Evolutionary conservation across 352 stramenopile genomes (phyloP), one percentile per base, ranked within the genome.

Genomic region (Hyaloperonospora brassicae): DNA sequence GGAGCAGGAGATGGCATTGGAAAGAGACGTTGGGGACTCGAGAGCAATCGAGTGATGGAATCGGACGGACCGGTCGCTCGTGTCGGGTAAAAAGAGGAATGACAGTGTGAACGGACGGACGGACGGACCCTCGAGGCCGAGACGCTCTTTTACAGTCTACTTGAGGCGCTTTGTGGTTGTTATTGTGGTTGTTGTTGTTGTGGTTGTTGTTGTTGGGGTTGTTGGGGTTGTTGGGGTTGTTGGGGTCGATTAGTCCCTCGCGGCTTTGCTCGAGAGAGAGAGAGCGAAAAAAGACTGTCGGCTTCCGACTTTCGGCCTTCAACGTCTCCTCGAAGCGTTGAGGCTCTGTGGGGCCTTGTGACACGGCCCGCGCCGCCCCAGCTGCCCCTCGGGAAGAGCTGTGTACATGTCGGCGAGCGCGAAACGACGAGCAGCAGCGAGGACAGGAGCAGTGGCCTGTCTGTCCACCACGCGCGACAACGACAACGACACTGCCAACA

Each of bases 391-490:
- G 31, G 53, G 62, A 66, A 70, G 62, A 59, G 52, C 58, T 57
- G 54, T 53, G 42, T 63, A 45, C 55, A 47, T 50, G 49, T 62
- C 40, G 21, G 57, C 22, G 13, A 13, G 52, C 45, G 38, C 58
- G 62, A 67, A 68, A 68, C 64, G 63, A 65, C 59, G 59, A 71
- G 52, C 52, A 68, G 52, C 52, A 24, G 14, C 1, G 14, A 22
- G 12, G 22, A 23, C n/a, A 22, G 22, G 36, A n/a, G 12, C 36
- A 8, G 34, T 13, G 34, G 34, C 34, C 34, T 39, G 8, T 13
- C 34, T 39, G 34, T 39, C 8, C 8, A 39, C 12, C 8, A 13
- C 34, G 8, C 8, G 8, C 8, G 11, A 14, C 36, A 11, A 13
- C 4, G 36, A 42, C 12, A 13, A 14, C 2, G 36, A 13, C 4